These are phyloP conservation scores for Apiospora saccharicola DNA, from an alignment of 2,329 filamentous ascomycete species.

Conservation along the genomic window DNA sequence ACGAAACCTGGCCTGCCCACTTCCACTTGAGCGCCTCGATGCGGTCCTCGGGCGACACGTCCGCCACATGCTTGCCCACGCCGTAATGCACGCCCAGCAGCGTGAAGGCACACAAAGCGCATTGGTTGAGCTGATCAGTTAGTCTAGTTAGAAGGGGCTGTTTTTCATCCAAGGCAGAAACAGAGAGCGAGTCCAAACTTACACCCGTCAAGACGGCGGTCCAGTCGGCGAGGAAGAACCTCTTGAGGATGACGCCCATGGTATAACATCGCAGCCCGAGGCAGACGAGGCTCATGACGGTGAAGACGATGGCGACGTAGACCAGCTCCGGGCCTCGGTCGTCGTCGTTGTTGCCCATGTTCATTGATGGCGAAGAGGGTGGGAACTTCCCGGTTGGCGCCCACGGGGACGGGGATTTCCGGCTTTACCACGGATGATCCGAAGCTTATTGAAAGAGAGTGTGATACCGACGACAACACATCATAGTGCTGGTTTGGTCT, in stretches of 20 bases:
- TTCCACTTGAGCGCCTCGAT: conserved; percentile 27
- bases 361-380: not conserved
- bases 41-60: conserved; percentile 22
- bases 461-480: not conserved
- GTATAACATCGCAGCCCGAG: conserved; percentile 54
- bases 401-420: not conserved
- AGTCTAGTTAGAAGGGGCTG: too few species aligned
- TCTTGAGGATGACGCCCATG: conserved; percentile 51
- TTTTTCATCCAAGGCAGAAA: too few species aligned
- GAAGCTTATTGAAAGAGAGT: not conserved
- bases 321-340: conserved; percentile 31
- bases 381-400: not conserved
- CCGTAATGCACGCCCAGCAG: conserved; percentile 28
- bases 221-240: conserved; percentile 31
- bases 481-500: not conserved
- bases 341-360: conserved; percentile 25
- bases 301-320: conserved; percentile 42
- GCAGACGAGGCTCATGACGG: conserved; percentile 51
- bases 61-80: conserved; percentile 24
- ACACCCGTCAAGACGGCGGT: conserved; percentile 26
- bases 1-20: conserved; percentile 26
- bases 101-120: conserved; percentile 24
- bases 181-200: not conserved
- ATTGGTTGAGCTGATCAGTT: conserved; percentile 16
- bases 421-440: not conserved